Evolutionary conservation across 2,329 filamentous ascomycete genomes (phyloP).

Genomic region (Calonectria pauciramosa): DNA sequence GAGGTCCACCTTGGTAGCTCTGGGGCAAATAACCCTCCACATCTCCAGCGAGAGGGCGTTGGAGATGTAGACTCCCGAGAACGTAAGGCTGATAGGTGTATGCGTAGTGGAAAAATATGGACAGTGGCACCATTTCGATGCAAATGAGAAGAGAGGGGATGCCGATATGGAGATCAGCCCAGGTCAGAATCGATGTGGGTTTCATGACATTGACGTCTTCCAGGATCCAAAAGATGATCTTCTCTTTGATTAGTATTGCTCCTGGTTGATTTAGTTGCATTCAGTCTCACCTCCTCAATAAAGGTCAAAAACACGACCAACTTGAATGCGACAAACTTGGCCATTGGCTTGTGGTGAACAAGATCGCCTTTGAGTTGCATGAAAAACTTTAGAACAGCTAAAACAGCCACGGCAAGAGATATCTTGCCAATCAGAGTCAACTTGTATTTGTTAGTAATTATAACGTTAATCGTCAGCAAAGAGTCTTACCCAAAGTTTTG

Average conservation of each 20-base stretch:
- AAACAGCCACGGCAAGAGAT: constrained; percentile 23
- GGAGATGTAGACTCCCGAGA: neutral
- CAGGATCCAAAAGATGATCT: constrained; percentile 32
- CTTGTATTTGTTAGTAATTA: neutral
- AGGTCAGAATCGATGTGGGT: constrained; percentile 31
- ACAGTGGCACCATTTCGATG: constrained; percentile 36
- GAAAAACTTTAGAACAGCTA: constrained; percentile 35
- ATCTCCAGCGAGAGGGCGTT: neutral
- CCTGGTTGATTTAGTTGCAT: rapidly evolving
- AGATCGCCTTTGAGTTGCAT: constrained; percentile 33
- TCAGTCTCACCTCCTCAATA: constrained; percentile 29
- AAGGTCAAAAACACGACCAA: constrained; percentile 34
- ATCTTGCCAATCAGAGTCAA: neutral
- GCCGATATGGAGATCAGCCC: constrained; percentile 36
- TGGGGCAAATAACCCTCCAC: neutral
- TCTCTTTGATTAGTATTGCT: constrained; percentile 7
- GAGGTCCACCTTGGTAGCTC: neutral
- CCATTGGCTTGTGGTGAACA: constrained; percentile 30
- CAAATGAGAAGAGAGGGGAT: constrained; percentile 37
- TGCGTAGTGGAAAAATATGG: constrained; percentile 32
- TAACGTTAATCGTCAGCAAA: neutral
- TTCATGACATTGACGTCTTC: constrained; percentile 21
- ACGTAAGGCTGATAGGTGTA: constrained; percentile 36
- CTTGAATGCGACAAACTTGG: constrained; percentile 41
- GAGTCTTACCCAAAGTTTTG: constrained; percentile 20